Evolutionary conservation across 2,329 filamentous ascomycete genomes (phyloP), one percentile per base, ranked within the genome.

Genomic region (Tolypocladium capitatum): DNA sequence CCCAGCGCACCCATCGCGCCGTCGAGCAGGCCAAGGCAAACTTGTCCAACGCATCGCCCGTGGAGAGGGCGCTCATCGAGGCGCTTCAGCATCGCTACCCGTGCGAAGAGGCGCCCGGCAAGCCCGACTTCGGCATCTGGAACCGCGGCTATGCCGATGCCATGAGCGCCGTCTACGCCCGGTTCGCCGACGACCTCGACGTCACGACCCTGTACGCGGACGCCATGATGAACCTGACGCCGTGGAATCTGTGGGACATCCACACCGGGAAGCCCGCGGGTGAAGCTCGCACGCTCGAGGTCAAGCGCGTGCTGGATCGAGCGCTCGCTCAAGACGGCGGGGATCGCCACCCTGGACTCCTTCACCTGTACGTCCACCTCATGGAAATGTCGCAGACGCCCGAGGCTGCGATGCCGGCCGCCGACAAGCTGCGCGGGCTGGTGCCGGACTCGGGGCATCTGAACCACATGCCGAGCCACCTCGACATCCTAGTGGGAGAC

Each of bases 331-430:
- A 57, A 2, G 49, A 55, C 0, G 59, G 56, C 5, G 65, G 58
- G 20, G 50, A 68, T 4, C 55, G 66, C 7, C 86, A 92, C 56
- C 81, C 85, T 0, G 85, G 84, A 0, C 62, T 89, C 0, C 68
- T 88, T 6, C 85, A 90, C 60, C 65, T 87, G 31, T 89, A 89
- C 60, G 84, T 88, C 35, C 84, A 88, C 55, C 73, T 86, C 4
- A 84, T 86, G 71, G 84, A 89, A 58, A 87, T 87, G 84, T 87
- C 83, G 0, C 66, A 69, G 0, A 72, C 68, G 0, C 84, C 84
- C 0, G 84, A 86, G 59, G 59, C 64, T 1, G 84, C 80, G 1
- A 60, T 86, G 16, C 66, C 73, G 0, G 69, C 74, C 0, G 83
- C 82, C 5, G 74, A 87, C 55, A 65, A 68, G 16, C 70, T 88